These are phyloP conservation scores for Cutaneotrichosporon spelunceum DNA, from an alignment of 1,284 basidiomycete species.

Conservation along the genomic window DNA sequence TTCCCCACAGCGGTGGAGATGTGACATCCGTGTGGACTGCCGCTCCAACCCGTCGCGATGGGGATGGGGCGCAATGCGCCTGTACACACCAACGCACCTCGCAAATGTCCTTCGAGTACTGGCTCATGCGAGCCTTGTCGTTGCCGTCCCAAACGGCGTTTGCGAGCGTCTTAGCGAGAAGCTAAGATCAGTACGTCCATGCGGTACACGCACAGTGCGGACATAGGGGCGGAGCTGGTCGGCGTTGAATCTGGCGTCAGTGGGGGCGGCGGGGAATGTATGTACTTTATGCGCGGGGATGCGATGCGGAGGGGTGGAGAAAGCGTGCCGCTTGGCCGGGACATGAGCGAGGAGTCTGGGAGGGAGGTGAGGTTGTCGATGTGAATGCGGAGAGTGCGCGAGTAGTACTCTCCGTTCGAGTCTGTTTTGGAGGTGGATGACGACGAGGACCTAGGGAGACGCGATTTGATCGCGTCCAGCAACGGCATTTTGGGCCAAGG, in stretches of 20 bases:
- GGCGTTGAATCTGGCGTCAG: constrained; percentile 31
- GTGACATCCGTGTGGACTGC: not conserved
- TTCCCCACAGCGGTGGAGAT: not conserved
- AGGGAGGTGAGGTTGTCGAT: constrained; percentile 11
- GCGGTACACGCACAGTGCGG: constrained; percentile 27
- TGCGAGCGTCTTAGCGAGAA: constrained; percentile 30
- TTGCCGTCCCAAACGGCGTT: constrained; percentile 32
- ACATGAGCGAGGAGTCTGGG: not conserved
- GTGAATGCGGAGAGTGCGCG: constrained; percentile 12
- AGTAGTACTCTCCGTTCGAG: constrained; percentile 15
- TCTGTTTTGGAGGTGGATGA: not conserved
- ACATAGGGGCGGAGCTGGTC: constrained; percentile 40
- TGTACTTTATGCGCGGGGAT: constrained; percentile 15
- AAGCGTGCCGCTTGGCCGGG: constrained; percentile 3
- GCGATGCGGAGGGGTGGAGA: constrained; percentile 8
- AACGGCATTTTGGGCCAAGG: not conserved
- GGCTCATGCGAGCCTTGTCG: constrained; percentile 36
- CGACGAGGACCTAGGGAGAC: not conserved
- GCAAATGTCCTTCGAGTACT: constrained; percentile 41
- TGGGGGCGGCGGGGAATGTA: not conserved
- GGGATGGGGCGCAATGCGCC: not conserved
- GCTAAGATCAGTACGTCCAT: constrained; percentile 14
- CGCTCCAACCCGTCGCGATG: not conserved
- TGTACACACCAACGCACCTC: constrained; percentile 37
- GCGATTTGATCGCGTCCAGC: constrained; percentile 16